Base-by-base conservation (phyloP, 1,284 basidiomycete genomes). In the Takashimella tepidaria region DNA sequence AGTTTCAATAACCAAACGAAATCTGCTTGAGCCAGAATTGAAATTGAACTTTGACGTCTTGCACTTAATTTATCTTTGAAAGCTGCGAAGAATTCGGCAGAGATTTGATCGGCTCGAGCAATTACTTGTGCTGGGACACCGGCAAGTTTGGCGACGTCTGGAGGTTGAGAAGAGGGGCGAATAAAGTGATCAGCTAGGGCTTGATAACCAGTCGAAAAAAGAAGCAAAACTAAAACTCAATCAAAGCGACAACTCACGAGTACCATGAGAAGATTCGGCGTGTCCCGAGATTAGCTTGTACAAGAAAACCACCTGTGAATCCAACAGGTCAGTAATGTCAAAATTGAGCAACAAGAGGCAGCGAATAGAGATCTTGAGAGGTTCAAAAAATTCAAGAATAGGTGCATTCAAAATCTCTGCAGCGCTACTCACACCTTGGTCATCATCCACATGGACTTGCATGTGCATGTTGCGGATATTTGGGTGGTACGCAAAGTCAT, bases 391-490 rank as follows among this genome's bases (percentile, higher is more conserved):
- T n/a, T n/a, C n/a, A n/a, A n/a, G n/a, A n/a, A n/a, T n/a, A n/a
- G n/a, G n/a, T n/a, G n/a, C n/a, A n/a, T n/a, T n/a, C n/a, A n/a
- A n/a, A n/a, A n/a, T n/a, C n/a, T n/a, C n/a, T n/a, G n/a, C n/a
- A n/a, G n/a, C n/a, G n/a, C 21, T 77, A 21, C 61, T 50, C 57
- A 88, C 90, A 76, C 89, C 89, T 68, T 89, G 88, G 58, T 88
- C 85, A 52, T 96, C 90, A 67, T 96, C 89, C 2, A 97, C 87
- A 50, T 89, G 81, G 0, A 92, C 96, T 44, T 86, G 82, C 93
- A 98, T 96, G 73, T 93, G 86, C 86, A 93, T 93, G 58, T 86
- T 88, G 51, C 88, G 82, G 62, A 97, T 89, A 68, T 92, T 95
- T 0, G 91, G 89, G 67, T 97, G 92, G 65, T 92, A 92, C 1